A percentile compares a stretch with the other conserved stretches of the same genome.
phyloP scores from a whole-genome alignment of 495 filamentous ascomycete genomes.

The Staphylotrichum longicolle region DNA sequence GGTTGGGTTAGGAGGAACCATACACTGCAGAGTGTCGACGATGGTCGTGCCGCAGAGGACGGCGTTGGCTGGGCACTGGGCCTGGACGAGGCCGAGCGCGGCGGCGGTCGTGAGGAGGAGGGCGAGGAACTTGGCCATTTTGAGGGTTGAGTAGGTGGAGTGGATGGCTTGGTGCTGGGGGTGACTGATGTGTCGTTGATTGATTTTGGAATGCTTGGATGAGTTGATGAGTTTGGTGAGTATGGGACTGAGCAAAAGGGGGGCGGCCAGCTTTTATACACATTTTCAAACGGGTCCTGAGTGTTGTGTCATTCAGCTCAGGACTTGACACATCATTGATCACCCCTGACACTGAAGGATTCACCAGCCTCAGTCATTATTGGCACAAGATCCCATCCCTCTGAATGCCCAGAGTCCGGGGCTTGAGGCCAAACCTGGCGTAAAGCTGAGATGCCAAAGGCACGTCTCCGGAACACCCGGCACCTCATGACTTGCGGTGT shows the following conservation, averaged over 20 bases:
- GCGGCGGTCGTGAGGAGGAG: not conserved
- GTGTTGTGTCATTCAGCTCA: too few species aligned
- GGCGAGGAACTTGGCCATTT: constrained; percentile 5
- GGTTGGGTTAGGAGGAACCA: too few species aligned
- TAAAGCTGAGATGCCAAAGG: not conserved
- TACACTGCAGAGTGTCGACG: not conserved
- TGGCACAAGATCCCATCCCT: not conserved
- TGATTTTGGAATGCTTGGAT: too few species aligned
- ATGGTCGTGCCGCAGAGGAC: not conserved
- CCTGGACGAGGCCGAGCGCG: not conserved
- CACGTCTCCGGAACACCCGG: not conserved
- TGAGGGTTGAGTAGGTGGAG: not conserved
- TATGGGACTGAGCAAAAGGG: too few species aligned
- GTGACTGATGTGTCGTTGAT: too few species aligned
- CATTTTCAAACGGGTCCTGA: too few species aligned
- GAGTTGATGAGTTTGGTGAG: too few species aligned
- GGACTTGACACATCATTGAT: not conserved
- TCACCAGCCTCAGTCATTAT: not conserved
- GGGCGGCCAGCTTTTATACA: too few species aligned
- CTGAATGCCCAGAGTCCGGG: not conserved
- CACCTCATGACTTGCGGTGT: not conserved
- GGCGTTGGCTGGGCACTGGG: not conserved
- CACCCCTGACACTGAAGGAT: not conserved
- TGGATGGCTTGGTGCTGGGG: not conserved
- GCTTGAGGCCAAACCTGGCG: not conserved